Conservation (phyloP, 495 filamentous ascomycete genomes). For the Lasiosphaeria ovina region DNA sequence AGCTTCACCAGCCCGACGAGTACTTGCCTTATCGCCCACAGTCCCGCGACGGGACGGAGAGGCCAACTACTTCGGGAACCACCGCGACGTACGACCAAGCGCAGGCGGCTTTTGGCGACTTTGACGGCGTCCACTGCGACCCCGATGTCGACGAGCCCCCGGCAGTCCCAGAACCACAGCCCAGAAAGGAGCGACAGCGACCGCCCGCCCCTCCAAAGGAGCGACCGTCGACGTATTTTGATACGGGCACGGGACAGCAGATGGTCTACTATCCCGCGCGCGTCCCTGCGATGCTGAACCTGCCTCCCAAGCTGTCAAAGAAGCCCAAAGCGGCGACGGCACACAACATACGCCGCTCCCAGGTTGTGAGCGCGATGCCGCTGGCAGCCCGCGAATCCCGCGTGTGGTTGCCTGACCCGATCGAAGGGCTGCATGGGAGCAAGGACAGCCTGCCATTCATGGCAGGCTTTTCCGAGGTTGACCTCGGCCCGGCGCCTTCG, state of each 20-base stretch:
- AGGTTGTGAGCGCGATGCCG: slow-evolving; percentile 53
- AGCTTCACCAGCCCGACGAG: slow-evolving; percentile 27
- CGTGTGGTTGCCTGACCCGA: slow-evolving; percentile 48
- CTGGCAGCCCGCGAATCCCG: slow-evolving; percentile 33
- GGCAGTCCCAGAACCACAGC: slow-evolving; percentile 16
- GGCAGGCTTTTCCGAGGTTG: slow-evolving; percentile 16
- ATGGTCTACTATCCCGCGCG: slow-evolving; percentile 97
- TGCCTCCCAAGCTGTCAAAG: slow-evolving; percentile 84
- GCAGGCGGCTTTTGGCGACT: slow-evolving; percentile 75
- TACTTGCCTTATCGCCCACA: slow-evolving; percentile 21
- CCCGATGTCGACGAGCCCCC: slow-evolving; percentile 41
- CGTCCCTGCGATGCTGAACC: slow-evolving; percentile 87
- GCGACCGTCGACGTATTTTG: slow-evolving; percentile 59
- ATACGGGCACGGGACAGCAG: slow-evolving; percentile 63
- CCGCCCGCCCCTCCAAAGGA: slow-evolving; percentile 25
- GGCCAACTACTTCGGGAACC: slow-evolving; percentile 55
- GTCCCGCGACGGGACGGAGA: slow-evolving; percentile 16
- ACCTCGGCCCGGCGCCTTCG: slow-evolving; percentile 7
- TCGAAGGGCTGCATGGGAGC: slow-evolving; percentile 25
- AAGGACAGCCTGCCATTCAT: slow-evolving; percentile 23
- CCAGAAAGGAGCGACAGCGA: slow-evolving; percentile 17
- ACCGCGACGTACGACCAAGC: slow-evolving; percentile 69
- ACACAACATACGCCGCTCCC: slow-evolving; percentile 67
- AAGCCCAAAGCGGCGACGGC: slow-evolving; percentile 55
- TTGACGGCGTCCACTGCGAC: slow-evolving; percentile 88